Evolutionary conservation across 2,329 filamentous ascomycete genomes (phyloP), one percentile per base, ranked within the genome.

Genomic region (Malbranchea cinnamomea): DNA sequence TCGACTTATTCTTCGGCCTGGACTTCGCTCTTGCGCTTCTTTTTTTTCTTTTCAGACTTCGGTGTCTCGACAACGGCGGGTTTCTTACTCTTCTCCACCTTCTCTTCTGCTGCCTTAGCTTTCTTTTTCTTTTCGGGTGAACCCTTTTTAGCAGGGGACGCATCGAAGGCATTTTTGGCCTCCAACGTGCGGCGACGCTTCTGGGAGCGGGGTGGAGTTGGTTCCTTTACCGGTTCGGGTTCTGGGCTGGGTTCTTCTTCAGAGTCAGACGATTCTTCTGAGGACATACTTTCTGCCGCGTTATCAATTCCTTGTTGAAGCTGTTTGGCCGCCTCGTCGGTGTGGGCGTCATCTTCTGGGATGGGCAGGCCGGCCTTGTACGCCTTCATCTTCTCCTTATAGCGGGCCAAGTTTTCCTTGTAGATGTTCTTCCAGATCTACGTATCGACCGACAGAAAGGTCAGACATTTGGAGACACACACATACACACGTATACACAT

Each of bases 381-480:
- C 3, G 57, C 60, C 29, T 58, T 57, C 46, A 69, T 59, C 30
- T 67, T 62, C 32, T 62, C 54, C 41, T 68, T 64, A 54, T 71
- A 75, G 24, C 60, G 52, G 28, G 65, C 63, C 39, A 72, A 59
- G 36, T 68, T 68, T 37, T 58, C 53, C 37, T 63, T 58, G 49
- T 76, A 76, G n/a, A 66, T 58, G 16, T 63, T 57, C 41, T 67
- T 64, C 60, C 68, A 73, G 31, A 59, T 38, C 65, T 68, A 35
- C 9, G 6, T 20, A 9, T n/a, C n/a, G n/a, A n/a, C n/a, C n/a
- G n/a, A n/a, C n/a, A n/a, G 11, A 6, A 33, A 22, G 25, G 31
- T 36, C 25, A 32, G 23, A n/a, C n/a, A n/a, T n/a, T n/a, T n/a
- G n/a, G n/a, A n/a, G n/a, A n/a, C n/a, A n/a, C n/a, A n/a, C n/a